Evolutionary conservation across 129 eudicot species (phyloP).

Genomic region (Flaveria ramosissima): DNA sequence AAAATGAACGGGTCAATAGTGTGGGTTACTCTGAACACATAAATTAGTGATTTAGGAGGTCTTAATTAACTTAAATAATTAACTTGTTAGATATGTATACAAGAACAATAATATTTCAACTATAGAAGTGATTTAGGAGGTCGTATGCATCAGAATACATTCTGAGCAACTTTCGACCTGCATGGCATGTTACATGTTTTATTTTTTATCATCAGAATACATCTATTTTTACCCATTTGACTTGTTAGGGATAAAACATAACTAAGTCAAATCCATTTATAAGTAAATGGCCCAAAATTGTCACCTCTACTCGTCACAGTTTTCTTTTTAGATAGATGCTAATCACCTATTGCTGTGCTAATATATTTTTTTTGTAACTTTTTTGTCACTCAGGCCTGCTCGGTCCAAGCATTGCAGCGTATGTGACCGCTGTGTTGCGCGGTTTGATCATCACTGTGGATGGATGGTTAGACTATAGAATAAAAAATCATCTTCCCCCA

Average conservation of each 20-base stretch:
- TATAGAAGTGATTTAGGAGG: conserved; percentile 8
- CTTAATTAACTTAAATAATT: too few relatives aligned
- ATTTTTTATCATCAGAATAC: neutral
- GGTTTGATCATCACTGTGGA: conserved; percentile 99
- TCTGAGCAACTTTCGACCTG: neutral
- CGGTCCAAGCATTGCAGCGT: conserved; percentile 95
- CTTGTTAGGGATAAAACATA: neutral
- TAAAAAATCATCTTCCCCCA: neutral
- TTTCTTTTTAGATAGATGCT: conserved; percentile 13
- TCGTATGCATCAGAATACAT: neutral
- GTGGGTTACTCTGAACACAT: neutral
- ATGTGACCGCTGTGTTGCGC: conserved; percentile 90
- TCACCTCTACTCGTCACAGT: neutral
- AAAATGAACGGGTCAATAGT: neutral
- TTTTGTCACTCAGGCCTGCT: conserved; percentile 65
- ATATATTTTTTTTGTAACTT: neutral
- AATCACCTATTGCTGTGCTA: conserved; percentile 13
- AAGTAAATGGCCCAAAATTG: neutral
- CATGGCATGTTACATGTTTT: neutral
- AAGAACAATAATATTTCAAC: neutral
- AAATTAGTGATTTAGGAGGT: too few relatives aligned
- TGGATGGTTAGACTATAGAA: conserved; percentile 77
- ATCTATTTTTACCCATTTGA: neutral
- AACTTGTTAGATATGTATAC: neutral
- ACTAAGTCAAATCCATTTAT: neutral